phyloP scores from a whole-genome alignment of 805 yeast species.

The Candida cerambycidarum region DNA sequence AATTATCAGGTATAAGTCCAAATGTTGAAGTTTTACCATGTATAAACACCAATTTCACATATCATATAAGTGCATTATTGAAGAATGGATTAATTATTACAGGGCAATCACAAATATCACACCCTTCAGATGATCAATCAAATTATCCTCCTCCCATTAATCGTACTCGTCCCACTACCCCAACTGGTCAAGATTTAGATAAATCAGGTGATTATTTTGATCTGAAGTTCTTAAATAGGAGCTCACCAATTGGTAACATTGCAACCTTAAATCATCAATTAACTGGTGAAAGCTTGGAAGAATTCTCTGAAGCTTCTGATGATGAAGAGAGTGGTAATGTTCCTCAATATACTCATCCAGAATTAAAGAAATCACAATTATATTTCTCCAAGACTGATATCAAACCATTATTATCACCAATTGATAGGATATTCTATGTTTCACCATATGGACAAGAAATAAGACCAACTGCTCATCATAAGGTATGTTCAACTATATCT shows the following conservation, averaged over 20 bases:
- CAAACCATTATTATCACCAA: constrained; percentile 70
- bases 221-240: too few species aligned
- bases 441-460: constrained; percentile 88
- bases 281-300: constrained; percentile 1
- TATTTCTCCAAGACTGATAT: constrained; percentile 62
- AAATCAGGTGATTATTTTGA: constrained; percentile 8
- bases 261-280: constrained; percentile 11
- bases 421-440: constrained; percentile 71
- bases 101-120: constrained; percentile 93
- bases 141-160: constrained; percentile 28
- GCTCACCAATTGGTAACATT: constrained; percentile 10
- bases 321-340: constrained; percentile 58
- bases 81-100: constrained; percentile 70
- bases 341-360: constrained; percentile 77
- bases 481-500: constrained; percentile 53
- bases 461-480: constrained; percentile 66
- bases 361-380: constrained; percentile 68
- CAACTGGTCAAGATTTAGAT: constrained; percentile 10
- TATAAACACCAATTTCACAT: constrained; percentile 78
- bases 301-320: constrained; percentile 23
- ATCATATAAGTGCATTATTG: constrained; percentile 78
- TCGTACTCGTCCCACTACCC: constrained; percentile 25
- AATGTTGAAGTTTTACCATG: constrained; percentile 69
- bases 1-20: constrained; percentile 60
- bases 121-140: constrained; percentile 52